Conservation (phyloP, 257 asterid genomes). For the Solanum medicagineum region DNA sequence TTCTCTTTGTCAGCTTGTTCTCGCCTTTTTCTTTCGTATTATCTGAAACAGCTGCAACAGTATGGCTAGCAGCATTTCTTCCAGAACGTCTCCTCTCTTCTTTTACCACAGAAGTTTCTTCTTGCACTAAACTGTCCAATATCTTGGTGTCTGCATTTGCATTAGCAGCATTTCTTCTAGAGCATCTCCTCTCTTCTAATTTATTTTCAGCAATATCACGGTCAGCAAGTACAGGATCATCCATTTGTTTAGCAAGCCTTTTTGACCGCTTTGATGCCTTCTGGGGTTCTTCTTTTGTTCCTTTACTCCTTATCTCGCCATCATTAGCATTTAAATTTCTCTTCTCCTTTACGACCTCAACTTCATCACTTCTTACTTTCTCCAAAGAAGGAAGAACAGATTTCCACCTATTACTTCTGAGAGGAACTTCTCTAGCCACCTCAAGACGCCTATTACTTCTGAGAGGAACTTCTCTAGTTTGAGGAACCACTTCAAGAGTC, state of each 20-base stretch:
- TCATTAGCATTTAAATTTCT: neutral
- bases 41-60: neutral
- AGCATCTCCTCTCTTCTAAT: constrained; percentile 16
- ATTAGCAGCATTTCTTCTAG: constrained; percentile 24
- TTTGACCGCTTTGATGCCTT: constrained; percentile 22
- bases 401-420: neutral
- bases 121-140: neutral
- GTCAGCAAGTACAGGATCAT: neutral
- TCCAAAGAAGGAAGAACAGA: neutral
- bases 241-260: constrained; percentile 12
- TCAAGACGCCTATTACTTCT: neutral
- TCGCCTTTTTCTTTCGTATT: neutral
- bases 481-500: neutral
- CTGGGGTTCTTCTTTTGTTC: constrained; percentile 4
- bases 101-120: neutral
- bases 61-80: neutral
- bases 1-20: neutral
- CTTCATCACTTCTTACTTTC: neutral
- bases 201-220: constrained; percentile 3
- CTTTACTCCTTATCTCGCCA: neutral
- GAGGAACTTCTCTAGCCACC: neutral
- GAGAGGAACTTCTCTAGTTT: neutral
- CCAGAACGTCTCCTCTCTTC: neutral
- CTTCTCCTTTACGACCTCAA: neutral
- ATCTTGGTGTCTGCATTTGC: neutral